Evolutionary conservation across 2,329 filamentous ascomycete species (phyloP).

Genomic region (Graphilbum ipis-grandicollis): DNA sequence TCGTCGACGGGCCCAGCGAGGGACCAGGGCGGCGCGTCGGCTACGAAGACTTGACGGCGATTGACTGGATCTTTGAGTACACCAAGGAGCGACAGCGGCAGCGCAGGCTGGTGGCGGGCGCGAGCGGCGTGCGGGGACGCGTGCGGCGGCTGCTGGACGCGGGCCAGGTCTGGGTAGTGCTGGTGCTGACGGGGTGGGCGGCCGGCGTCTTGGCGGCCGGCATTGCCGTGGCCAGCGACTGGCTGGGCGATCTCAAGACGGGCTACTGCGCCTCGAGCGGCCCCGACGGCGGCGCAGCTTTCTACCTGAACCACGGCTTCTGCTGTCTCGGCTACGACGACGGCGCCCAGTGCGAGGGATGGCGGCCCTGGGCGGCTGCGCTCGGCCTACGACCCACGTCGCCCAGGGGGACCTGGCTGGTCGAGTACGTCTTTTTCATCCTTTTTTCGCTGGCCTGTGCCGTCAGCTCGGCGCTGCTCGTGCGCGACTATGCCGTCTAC

Average conservation of each 20-base stretch:
- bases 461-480: conserved; percentile 57
- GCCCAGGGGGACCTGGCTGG: conserved; percentile 50
- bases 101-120: conserved; percentile 54
- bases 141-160: conserved; percentile 59
- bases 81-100: conserved; percentile 85
- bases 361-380: conserved; percentile 70
- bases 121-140: conserved; percentile 46
- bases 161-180: conserved; percentile 80
- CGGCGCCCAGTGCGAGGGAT: conserved; percentile 65
- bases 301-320: conserved; percentile 82
- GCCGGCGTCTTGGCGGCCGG: conserved; percentile 72
- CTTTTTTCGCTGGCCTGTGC: conserved; percentile 73
- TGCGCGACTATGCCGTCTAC: conserved; percentile 70
- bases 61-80: conserved; percentile 99
- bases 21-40: conserved; percentile 78
- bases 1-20: conserved; percentile 68
- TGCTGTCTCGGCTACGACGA: conserved; percentile 89
- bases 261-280: conserved; percentile 68
- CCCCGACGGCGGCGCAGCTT: conserved; percentile 61
- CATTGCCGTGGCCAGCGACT: conserved; percentile 83
- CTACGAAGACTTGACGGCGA: conserved; percentile 91
- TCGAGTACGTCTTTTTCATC: conserved; percentile 79
- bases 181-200: conserved; percentile 70
- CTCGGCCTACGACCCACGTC: conserved; percentile 51
- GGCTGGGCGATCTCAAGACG: conserved; percentile 82